Base-by-base conservation (phyloP, 176 grass and related monocot species). In the Hordeum marinum region DNA sequence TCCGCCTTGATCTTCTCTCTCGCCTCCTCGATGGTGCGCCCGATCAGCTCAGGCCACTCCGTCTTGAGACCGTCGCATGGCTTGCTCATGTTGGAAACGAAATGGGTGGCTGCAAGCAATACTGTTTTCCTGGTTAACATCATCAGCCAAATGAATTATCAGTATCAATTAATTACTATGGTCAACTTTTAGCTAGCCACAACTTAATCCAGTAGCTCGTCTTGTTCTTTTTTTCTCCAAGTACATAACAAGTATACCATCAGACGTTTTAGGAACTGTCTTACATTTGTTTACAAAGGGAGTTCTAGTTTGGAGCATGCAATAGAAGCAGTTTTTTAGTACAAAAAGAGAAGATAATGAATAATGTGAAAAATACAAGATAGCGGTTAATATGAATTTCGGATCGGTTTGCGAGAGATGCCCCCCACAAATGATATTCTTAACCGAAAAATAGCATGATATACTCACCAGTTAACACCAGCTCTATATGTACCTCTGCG, bases 1-100 rank as follows among this genome's bases (percentile, higher is more conserved):
- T 87, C 85, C 8, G 78, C 70, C 45, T 76, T 82, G 9, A 87
- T 87, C 70, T 75, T 87, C 70, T 76, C 34, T 35, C 32, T 2
- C 1, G 85, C 85, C 45, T 75, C 18, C 60, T 87, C 34, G 42
- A 87, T 87, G 1, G 59, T 87, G 0, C 45, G 5, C 0, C 85
- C 78, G 14, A 76, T 5, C 2, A 87, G 70, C 45, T 87, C 78
- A 4, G 85, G 69, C 85, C 85, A 87, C 78, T 87, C 78, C 8
- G 78, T 75, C 45, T 75, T 87, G 4, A 15, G 41, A 29, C 39
- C 20, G 2, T 24, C 54, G 54, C 65, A 20, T 1, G 66, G 7
- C 67, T 50, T 80, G 18, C 40, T 35, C 85, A 87, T 87, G n/a
- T 41, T 80, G 10, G 21, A 43, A 40, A 5, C 2, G 11, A 23